phyloP scores from a whole-genome alignment of 306 rosid species.

The Cicer cuneatum region DNA sequence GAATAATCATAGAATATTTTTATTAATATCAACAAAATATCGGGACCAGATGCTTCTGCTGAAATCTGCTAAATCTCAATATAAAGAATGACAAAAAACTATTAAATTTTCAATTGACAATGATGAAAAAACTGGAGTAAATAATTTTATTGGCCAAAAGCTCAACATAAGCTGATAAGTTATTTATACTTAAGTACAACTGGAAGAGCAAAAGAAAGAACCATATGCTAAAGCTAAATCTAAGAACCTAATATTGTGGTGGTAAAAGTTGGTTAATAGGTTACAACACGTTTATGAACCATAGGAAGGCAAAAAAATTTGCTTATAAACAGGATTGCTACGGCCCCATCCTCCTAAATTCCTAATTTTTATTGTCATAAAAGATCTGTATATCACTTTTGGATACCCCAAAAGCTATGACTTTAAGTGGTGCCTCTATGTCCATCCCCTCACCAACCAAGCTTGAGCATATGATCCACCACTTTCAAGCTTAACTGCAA shows the following conservation, averaged over 20 bases:
- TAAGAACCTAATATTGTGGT: slow-evolving; percentile 49
- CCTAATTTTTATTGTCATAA: slow-evolving; percentile 46
- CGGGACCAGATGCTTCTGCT: background rate
- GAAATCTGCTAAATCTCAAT: background rate
- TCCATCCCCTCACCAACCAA: slow-evolving; percentile 97
- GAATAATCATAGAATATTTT: too few relatives aligned
- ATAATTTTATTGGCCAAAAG: slow-evolving; percentile 52
- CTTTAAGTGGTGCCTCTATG: slow-evolving; percentile 68
- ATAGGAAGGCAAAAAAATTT: slow-evolving; percentile 33
- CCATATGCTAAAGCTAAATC: slow-evolving; percentile 56
- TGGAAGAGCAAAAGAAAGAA: slow-evolving; percentile 33
- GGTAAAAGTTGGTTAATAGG: slow-evolving; percentile 52
- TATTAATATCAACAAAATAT: too few relatives aligned
- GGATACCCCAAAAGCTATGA: slow-evolving; percentile 59
- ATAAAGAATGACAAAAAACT: slow-evolving; percentile 20
- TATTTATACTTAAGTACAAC: slow-evolving; percentile 42
- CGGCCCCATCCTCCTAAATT: slow-evolving; percentile 42
- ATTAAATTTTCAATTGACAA: slow-evolving; percentile 47
- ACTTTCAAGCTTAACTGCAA: slow-evolving; percentile 98
- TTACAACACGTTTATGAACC: slow-evolving; percentile 55
- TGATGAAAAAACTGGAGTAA: slow-evolving; percentile 25
- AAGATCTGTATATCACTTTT: slow-evolving; percentile 35
- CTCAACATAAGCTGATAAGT: slow-evolving; percentile 47
- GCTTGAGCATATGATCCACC: slow-evolving; percentile 95
- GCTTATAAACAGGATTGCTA: slow-evolving; percentile 44